Evolutionary conservation across 2,329 filamentous ascomycete genomes (phyloP), one percentile per base, ranked within the genome.

Genomic region (Nakataea oryzae): DNA sequence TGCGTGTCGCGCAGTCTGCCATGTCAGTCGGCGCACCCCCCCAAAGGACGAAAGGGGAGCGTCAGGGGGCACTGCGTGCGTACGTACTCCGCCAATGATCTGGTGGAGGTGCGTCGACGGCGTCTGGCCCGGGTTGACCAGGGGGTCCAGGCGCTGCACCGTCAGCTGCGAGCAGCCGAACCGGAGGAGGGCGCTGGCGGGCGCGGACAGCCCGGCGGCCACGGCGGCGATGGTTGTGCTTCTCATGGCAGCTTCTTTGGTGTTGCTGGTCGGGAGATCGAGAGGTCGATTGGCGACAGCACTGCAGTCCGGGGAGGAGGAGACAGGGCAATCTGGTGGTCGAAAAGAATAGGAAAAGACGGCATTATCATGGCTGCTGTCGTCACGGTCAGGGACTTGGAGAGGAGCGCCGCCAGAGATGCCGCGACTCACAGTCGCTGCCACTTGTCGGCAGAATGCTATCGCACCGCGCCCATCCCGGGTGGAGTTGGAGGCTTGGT

Each of bases 31-130:
- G n/a, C n/a, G n/a, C n/a, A n/a, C n/a, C n/a, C n/a, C n/a, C n/a
- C n/a, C n/a, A n/a, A n/a, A 12, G 2, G 26, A 0, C 24, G 50
- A n/a, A 28, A 34, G 29, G 17, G 9, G 32, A 14, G 26, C 11
- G 2, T 7, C 14, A 50, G 24, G 17, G 13, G 5, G 26, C 4
- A 14, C 21, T n/a, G 17, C 2, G 3, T 21, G 24, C 26, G 6
- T 34, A 61, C 71, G 57, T 71, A 75, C 74, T 5, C 77, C 78
- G 67, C 86, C 84, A 62, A 83, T 79, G 64, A 87, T 80, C 58
- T 81, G 83, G 68, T 87, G 85, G 13, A 85, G 76, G 74, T 87
- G 84, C 27, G 73, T 72, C 4, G 82, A 79, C 5, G 83, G 81
- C 27, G 80, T 76, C 50, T 67, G 64, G 3, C 83, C 83, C 4